A percentile compares a stretch with the other conserved stretches of the same genome.
Conservation (phyloP, 805 yeast species). For the Candida ulmi region DNA sequence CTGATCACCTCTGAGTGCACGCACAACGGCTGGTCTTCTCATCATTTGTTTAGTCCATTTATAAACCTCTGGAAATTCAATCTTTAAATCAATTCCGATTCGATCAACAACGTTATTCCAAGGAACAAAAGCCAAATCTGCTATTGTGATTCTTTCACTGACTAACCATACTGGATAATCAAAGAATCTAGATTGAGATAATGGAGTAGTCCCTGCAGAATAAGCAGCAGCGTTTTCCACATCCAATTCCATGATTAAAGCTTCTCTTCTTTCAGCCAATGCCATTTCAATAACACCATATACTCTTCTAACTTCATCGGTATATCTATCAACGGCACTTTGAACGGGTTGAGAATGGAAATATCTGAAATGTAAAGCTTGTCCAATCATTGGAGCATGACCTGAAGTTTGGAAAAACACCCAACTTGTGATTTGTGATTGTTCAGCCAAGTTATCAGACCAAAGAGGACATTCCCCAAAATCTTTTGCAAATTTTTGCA, state of each 20-base stretch:
- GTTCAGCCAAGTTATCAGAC: slow-evolving; percentile 74
- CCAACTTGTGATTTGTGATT: slow-evolving; percentile 83
- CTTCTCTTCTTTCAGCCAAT: slow-evolving; percentile 86
- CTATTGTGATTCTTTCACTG: slow-evolving; percentile 77
- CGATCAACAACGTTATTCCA: slow-evolving; percentile 96
- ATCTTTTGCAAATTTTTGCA: slow-evolving; percentile 59
- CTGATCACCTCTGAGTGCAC: slow-evolving; percentile 74
- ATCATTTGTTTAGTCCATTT: slow-evolving; percentile 95
- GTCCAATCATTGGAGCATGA: slow-evolving; percentile 98
- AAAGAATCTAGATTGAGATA: slow-evolving; percentile 78
- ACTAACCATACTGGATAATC: slow-evolving; percentile 95
- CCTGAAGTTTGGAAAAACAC: slow-evolving; percentile 93
- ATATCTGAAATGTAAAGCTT: slow-evolving; percentile 88
- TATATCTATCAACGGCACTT: slow-evolving; percentile 84
- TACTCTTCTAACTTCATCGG: slow-evolving; percentile 88
- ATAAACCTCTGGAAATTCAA: slow-evolving; percentile 91
- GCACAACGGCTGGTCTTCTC: slow-evolving; percentile 87
- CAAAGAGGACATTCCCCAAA: slow-evolving; percentile 71
- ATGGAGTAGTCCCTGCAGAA: slow-evolving; percentile 82
- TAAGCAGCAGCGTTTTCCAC: slow-evolving; percentile 83
- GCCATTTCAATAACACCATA: slow-evolving; percentile 95
- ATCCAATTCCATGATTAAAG: slow-evolving; percentile 83
- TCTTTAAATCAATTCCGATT: slow-evolving; percentile 80
- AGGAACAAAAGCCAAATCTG: slow-evolving; percentile 89
- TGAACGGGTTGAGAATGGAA: slow-evolving; percentile 84